A percentile compares a stretch with the other conserved stretches of the same genome.
phyloP scores from a whole-genome alignment of 2,329 filamentous ascomycete genomes.

The Chrysosporium queenslandicum region DNA sequence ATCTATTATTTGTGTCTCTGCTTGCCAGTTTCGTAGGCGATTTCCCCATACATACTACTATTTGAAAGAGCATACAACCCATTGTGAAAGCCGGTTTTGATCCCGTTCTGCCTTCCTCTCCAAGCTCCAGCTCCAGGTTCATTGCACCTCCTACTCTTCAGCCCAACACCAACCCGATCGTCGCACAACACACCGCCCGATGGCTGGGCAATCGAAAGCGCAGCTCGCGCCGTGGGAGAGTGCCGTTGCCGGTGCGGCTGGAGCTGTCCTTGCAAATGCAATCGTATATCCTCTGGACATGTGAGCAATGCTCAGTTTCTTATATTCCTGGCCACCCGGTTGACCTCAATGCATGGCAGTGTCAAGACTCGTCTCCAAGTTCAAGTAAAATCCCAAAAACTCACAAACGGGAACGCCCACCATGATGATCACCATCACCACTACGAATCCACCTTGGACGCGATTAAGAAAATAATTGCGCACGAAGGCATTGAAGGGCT shows the following conservation, averaged over 20 bases:
- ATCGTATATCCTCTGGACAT: constrained; percentile 95
- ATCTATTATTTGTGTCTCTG: neutral
- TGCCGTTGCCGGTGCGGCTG: constrained; percentile 82
- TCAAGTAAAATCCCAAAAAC: constrained; percentile 61
- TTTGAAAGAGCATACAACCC: too few relatives aligned
- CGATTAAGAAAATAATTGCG: constrained; percentile 70
- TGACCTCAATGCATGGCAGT: constrained; percentile 39
- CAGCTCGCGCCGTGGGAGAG: constrained; percentile 82
- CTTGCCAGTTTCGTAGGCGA: neutral
- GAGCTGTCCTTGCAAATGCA: constrained; percentile 88
- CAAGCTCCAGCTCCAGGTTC: neutral
- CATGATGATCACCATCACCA: constrained; percentile 46
- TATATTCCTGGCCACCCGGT: neutral
- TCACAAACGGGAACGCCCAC: constrained; percentile 35
- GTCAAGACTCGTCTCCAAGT: constrained; percentile 96
- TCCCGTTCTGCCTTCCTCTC: neutral
- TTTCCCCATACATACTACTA: neutral
- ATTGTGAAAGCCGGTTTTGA: too few relatives aligned
- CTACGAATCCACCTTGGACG: constrained; percentile 80
- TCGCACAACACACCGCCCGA: constrained; percentile 20
- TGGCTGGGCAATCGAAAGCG: constrained; percentile 54
- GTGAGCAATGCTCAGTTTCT: constrained; percentile 45
- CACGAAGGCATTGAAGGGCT: constrained; percentile 73
- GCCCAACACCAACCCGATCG: neutral
- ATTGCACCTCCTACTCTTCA: neutral